These are phyloP conservation scores for Blastomyces percursus DNA, from an alignment of 2,329 filamentous ascomycete genomes.

Conservation along the genomic window DNA sequence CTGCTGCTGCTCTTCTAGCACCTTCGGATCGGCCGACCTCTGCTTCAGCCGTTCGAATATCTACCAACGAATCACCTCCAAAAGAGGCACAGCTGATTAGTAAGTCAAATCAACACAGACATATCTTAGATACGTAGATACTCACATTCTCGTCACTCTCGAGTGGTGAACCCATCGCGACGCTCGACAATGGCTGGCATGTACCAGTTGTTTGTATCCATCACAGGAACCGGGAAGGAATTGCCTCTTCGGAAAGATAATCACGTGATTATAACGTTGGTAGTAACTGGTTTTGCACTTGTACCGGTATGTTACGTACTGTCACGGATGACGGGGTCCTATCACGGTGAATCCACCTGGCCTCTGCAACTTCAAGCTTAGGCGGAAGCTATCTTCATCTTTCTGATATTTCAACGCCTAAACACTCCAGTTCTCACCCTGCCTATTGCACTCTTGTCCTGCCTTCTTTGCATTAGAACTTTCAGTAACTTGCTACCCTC, in stretches of 20 bases:
- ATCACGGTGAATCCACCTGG: not conserved
- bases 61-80: constrained; percentile 15
- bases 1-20: constrained; percentile 49
- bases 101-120: constrained; percentile 1
- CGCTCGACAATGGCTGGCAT: constrained; percentile 23
- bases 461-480: not conserved
- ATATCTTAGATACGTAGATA: constrained; percentile 7
- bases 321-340: not conserved
- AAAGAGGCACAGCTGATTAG: not conserved
- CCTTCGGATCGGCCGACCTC: constrained; percentile 48
- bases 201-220: not conserved
- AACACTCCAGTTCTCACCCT: not conserved
- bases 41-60: constrained; percentile 32
- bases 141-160: constrained; percentile 35
- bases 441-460: not conserved
- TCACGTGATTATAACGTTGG: not conserved
- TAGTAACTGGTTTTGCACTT: not conserved
- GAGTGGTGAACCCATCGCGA: constrained; percentile 35
- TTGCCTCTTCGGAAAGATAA: not conserved
- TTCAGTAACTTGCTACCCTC: not conserved
- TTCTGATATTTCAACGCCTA: not conserved
- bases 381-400: not conserved
- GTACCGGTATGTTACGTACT: not conserved
- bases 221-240: not conserved
- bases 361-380: not conserved